Evolutionary conservation across 2,329 filamentous ascomycete genomes (phyloP).

Genomic region (Colletotrichum chrysophilum): DNA sequence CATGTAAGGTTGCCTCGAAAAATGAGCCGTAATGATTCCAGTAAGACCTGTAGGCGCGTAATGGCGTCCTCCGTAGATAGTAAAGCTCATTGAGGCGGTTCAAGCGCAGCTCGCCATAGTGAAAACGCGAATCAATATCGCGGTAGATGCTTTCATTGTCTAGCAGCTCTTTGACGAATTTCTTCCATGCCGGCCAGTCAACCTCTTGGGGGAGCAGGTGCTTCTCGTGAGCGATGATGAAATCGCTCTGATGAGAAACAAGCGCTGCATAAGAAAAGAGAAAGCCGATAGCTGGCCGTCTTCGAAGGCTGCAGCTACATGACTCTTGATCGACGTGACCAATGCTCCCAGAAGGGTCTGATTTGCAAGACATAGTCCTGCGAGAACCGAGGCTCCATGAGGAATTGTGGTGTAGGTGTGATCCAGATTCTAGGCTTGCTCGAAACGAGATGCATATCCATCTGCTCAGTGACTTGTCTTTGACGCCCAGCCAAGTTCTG

Average conservation of each 20-base stretch:
- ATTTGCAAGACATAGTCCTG: neutral
- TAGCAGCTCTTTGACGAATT: conserved; percentile 34
- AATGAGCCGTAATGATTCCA: conserved; percentile 42
- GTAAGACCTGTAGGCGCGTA: conserved; percentile 27
- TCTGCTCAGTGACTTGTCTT: neutral
- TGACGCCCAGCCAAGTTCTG: conserved; percentile 36
- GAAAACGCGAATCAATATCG: conserved; percentile 27
- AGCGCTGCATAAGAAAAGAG: conserved; percentile 42
- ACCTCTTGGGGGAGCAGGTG: conserved; percentile 35
- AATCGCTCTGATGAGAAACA: conserved; percentile 41
- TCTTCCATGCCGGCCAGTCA: conserved; percentile 42
- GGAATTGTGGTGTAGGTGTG: neutral
- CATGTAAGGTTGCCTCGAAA: conserved; percentile 47
- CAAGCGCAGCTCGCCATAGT: conserved; percentile 46
- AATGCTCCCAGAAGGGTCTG: neutral
- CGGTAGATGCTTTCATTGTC: conserved; percentile 30
- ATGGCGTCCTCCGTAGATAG: conserved; percentile 30
- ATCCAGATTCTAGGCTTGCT: neutral
- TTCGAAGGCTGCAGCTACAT: neutral
- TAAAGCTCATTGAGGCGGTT: conserved; percentile 46
- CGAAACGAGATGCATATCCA: neutral
- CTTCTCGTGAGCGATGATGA: conserved; percentile 37
- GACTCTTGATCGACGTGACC: neutral
- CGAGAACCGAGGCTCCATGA: neutral
- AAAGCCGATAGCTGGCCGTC: conserved; percentile 34